A percentile compares a stretch with the other conserved stretches of the same genome.
These are phyloP conservation scores for Micromonas pusilla DNA, from an alignment of 139 green algal species.

Conservation along the genomic window DNA sequence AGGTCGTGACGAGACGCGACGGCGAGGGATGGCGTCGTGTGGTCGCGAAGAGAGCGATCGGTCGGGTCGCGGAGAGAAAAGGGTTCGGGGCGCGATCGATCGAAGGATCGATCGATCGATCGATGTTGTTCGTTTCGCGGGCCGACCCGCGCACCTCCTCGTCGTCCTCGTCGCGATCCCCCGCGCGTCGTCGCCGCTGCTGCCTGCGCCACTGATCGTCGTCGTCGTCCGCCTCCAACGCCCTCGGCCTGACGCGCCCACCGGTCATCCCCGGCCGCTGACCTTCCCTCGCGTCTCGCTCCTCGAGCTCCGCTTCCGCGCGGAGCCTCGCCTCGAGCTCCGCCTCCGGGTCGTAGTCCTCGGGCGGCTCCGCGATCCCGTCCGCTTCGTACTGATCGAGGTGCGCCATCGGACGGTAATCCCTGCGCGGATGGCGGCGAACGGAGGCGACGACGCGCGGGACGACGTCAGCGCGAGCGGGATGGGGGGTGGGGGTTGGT, in stretches of 20 bases:
- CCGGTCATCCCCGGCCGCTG: not conserved
- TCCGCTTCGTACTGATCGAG: conserved; percentile 83
- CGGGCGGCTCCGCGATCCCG: conserved; percentile 61
- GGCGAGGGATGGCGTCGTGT: too few relatives aligned
- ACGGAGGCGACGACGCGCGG: too few relatives aligned
- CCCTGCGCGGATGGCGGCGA: conserved; percentile 45
- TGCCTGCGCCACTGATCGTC: not conserved
- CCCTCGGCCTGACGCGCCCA: conserved; percentile 6
- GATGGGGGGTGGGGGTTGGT: not conserved
- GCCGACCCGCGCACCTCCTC: too few relatives aligned
- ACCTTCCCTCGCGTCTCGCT: conserved; percentile 32
- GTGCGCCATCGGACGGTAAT: conserved; percentile 79
- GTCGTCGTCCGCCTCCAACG: conserved; percentile 19
- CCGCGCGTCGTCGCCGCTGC: not conserved
- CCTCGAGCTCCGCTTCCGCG: conserved; percentile 69
- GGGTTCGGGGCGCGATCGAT: too few relatives aligned
- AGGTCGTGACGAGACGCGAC: too few relatives aligned
- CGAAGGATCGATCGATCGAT: too few relatives aligned
- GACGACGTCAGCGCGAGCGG: not conserved
- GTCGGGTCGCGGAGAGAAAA: too few relatives aligned
- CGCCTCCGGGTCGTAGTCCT: conserved; percentile 55
- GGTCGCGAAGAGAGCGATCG: too few relatives aligned
- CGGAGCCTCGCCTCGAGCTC: conserved; percentile 46
- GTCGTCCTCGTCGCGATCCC: conserved; percentile 22
- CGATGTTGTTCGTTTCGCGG: too few relatives aligned